Evolutionary conservation across 1,284 basidiomycete genomes (phyloP).

Genomic region (Austropuccinia psidii): DNA sequence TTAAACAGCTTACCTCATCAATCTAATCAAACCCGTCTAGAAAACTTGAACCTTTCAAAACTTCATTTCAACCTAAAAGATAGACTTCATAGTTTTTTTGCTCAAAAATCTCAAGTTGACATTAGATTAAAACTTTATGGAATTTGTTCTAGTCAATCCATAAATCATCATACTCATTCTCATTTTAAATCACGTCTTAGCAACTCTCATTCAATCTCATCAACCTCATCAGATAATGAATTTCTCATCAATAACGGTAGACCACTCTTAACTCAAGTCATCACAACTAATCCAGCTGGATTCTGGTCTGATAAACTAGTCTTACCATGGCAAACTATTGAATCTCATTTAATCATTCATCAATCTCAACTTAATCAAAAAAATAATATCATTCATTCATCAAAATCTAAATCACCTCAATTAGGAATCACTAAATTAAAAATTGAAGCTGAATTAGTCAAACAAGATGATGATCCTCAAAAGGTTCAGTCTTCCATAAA

Average conservation of each 20-base stretch:
- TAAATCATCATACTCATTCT: neutral
- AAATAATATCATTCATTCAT: neutral
- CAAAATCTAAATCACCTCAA: constrained; percentile 6
- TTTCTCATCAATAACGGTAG: constrained; percentile 15
- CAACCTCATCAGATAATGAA: neutral
- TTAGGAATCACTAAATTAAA: constrained; percentile 1
- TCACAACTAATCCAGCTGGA: constrained; percentile 22
- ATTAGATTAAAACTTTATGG: constrained; percentile 24
- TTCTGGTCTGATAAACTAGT: constrained; percentile 23
- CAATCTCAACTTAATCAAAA: neutral
- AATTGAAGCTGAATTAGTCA: constrained; percentile 24
- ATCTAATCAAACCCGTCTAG: neutral
- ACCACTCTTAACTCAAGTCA: constrained; percentile 22
- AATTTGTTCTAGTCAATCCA: constrained; percentile 11
- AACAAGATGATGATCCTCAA: neutral
- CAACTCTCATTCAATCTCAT: neutral
- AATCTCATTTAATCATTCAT: constrained; percentile 5
- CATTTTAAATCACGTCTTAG: neutral
- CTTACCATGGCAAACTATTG: constrained; percentile 30
- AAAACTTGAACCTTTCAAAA: neutral
- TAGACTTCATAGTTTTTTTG: constrained; percentile 24
- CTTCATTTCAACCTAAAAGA: constrained; percentile 25
- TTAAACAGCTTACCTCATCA: neutral
- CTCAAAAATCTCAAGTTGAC: constrained; percentile 7
- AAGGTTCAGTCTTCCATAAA: neutral